These are phyloP conservation scores for Lobosporangium transversale DNA, from an alignment of 192 early-diverging fungal genomes.

Conservation along the genomic window DNA sequence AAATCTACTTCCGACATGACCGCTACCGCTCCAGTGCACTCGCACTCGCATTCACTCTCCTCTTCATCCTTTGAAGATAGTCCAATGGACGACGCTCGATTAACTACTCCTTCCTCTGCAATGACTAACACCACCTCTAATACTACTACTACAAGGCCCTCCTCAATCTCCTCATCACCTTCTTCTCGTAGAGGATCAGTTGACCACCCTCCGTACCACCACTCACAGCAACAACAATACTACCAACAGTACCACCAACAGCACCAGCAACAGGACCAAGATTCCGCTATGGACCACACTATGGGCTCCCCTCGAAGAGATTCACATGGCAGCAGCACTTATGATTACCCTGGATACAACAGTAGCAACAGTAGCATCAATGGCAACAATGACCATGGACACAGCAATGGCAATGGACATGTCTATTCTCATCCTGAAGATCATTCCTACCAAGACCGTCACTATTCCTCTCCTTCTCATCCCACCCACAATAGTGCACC, in stretches of 20 bases:
- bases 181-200: slow-evolving; percentile 1
- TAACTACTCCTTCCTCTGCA: not conserved
- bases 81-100: slow-evolving; percentile 4
- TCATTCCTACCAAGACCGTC: not conserved
- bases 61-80: slow-evolving; percentile 15
- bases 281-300: slow-evolving; percentile 20
- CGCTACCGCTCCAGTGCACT: not conserved
- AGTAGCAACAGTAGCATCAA: no score
- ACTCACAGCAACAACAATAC: slow-evolving; percentile 5
- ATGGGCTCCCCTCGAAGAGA: no score
- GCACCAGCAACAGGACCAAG: slow-evolving; percentile 15
- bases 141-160: not conserved
- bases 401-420: slow-evolving; percentile 4
- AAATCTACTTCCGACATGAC: no score
- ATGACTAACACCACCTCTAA: not conserved
- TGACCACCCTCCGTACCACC: slow-evolving; percentile 4
- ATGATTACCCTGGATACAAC: not conserved
- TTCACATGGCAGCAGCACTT: not conserved
- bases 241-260: no score
- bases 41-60: no score
- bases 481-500: not conserved
- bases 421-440: slow-evolving; percentile 1
- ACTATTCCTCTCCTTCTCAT: not conserved
- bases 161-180: no score
- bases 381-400: not conserved